Evolutionary conservation across 371 early-diverging fungal genomes (phyloP), one percentile per base, ranked within the genome.

Genomic region (Zychaea mexicana): DNA sequence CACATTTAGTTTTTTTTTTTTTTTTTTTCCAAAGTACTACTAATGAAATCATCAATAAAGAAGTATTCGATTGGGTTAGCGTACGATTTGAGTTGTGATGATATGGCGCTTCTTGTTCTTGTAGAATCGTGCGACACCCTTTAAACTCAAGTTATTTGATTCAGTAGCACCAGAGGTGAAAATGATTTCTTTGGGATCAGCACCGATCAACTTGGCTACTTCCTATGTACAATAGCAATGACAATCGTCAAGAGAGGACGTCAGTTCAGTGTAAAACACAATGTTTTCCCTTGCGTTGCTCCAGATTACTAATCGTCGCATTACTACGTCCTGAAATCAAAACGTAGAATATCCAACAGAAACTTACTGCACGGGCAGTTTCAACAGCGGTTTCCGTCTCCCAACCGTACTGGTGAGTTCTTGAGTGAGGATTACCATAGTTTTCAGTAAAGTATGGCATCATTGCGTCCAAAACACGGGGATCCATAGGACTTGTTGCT

Each of bases 131-230:
- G 97, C 95, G 42, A 99, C 94, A 62, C 99, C 99, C 79, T 99
- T 99, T 70, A 99, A 83, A 66, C 94, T 92, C 27, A 96, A 77
- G 74, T 99, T 99, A 88, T 97, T 97, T 52, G 96, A 91, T 80
- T 99, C 99, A n/a, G 99, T 99, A 15, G 99, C 99, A 21, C 99
- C 99, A 27, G 94, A 94, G 22, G 99, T 99, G 68, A 99, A 99
- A 49, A 99, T 85, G 54, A 99, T 94, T 82, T 99, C 99, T 78
- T 98, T 98, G 27, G 98, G 89, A 80, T 99, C 96, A 19, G 98
- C 97, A 53, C 93, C 92, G 67, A 99, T 95, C 62, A 99, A 77
- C 52, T 79, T 74, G 1, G 98, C 99, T 19, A 99, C 88, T 66
- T 99, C 84, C 91, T 93, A 78, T 52, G n/a, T n/a, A n/a, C n/a